Percentiles rank a stretch among this genome's conserved stretches.
phyloP scores from a whole-genome alignment of 306 rosid genomes.

The Glycine tomentella region DNA sequence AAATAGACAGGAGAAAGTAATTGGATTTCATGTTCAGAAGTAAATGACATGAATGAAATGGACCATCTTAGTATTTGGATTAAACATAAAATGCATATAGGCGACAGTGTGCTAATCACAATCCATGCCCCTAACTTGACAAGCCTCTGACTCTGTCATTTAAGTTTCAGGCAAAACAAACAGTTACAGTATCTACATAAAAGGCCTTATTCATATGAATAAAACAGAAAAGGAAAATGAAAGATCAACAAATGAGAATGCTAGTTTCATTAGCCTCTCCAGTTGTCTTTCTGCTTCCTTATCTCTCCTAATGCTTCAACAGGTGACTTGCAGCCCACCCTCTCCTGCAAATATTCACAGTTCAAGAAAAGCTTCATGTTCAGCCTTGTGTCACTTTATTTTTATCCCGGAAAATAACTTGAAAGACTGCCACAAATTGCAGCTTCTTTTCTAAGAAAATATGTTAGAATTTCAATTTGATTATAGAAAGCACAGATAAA shows the following conservation, averaged over 20 bases:
- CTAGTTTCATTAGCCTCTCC: conserved; percentile 66
- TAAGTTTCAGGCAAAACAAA: conserved; percentile 39
- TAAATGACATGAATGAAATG: conserved; percentile 10
- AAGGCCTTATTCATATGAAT: conserved; percentile 20
- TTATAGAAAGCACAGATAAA: not conserved
- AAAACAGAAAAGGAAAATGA: conserved; percentile 10
- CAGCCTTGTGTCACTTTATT: not conserved
- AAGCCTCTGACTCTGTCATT: conserved; percentile 34
- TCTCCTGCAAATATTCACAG: conserved; percentile 57
- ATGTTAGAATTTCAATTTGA: conserved; percentile 16
- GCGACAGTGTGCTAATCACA: conserved; percentile 18
- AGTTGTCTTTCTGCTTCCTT: conserved; percentile 72
- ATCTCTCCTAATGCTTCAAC: conserved; percentile 75
- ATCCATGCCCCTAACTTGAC: conserved; percentile 33
- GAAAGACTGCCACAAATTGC: too few species aligned
- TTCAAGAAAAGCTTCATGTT: conserved; percentile 27
- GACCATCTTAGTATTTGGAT: conserved; percentile 45
- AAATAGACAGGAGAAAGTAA: too few species aligned
- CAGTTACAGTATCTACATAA: conserved; percentile 20
- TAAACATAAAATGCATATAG: conserved; percentile 26
- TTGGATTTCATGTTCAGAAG: not conserved
- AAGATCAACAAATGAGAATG: not conserved
- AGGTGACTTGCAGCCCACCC: conserved; percentile 61
- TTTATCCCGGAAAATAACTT: too few species aligned
- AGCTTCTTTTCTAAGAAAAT: not conserved